Evolutionary conservation across 2,329 filamentous ascomycete species (phyloP), one percentile per base, ranked within the genome.

Genomic region (Nothopassalora personata): DNA sequence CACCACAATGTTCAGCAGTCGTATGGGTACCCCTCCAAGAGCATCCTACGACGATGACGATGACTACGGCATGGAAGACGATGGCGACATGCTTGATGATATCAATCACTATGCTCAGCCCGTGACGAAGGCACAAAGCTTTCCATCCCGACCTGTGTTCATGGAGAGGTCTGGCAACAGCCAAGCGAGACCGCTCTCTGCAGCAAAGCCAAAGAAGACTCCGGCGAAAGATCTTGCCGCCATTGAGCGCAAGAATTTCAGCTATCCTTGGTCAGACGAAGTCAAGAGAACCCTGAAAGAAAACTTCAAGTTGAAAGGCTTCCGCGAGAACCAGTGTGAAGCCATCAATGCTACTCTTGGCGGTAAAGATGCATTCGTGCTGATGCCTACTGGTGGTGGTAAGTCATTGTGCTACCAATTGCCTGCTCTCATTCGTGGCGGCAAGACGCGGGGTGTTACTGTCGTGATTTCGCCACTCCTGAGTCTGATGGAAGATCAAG

Each of bases 401-500:
- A 99, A 99, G 72, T 97, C 93, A 1, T 80, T 99, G 1, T 97
- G 94, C 73, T 99, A 99, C 72, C 95, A 99, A 73, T 78, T 99
- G 11, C 95, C 94, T 13, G 90, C 94, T 1, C 83, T 97, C 19
- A 81, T 99, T 33, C 84, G 81, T 51, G 88, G 85, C 49, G 94
- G 94, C 47, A 88, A 83, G 67, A 97, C 93, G 0, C 80, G 80
- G 34, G 95, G 94, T 3, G 86, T 99, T 27, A 97, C 93, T 0
- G 82, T 99, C 56, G 94, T 99, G 2, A 85, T 99, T n/a, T 97
- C 93, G 0, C 94, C 94, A 3, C 77, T 99, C 53, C 80, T 99
- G 39, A 97, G 93, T 78, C 77, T 99, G 68, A 99, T 99, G 94
- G 88, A 96, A 71, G 95, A 99, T 72, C 94, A 99, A 71, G 92